phyloP scores from a whole-genome alignment of 1,284 basidiomycete species.

The Pterula multifida region DNA sequence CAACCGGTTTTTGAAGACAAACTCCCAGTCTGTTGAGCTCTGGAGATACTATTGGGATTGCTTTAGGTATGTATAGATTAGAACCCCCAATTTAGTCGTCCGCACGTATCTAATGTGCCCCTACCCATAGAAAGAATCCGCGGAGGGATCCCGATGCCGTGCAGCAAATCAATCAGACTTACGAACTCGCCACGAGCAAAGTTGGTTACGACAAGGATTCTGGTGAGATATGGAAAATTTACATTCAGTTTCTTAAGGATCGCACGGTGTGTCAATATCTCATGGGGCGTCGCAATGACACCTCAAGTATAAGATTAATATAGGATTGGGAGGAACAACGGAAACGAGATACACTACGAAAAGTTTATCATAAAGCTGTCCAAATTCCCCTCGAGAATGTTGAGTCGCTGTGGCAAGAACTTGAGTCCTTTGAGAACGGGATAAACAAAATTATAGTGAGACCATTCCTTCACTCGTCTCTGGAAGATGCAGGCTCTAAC shows the following conservation, averaged over 20 bases:
- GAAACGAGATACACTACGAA: constrained; percentile 88
- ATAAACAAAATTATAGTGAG: constrained; percentile 74
- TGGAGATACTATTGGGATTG: constrained; percentile 83
- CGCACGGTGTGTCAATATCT: constrained; percentile 47
- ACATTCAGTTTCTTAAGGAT: constrained; percentile 77
- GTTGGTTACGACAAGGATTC: constrained; percentile 81
- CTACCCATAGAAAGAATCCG: neutral
- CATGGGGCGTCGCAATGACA: constrained; percentile 3
- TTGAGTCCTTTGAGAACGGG: constrained; percentile 86
- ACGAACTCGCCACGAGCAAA: constrained; percentile 87
- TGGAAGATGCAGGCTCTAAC: too few species aligned
- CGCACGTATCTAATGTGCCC: constrained; percentile 4
- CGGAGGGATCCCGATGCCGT: constrained; percentile 11
- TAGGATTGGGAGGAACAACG: constrained; percentile 91
- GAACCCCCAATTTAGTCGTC: neutral
- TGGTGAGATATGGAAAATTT: constrained; percentile 64
- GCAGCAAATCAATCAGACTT: constrained; percentile 20
- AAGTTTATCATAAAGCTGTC: constrained; percentile 88
- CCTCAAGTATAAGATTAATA: constrained; percentile 39
- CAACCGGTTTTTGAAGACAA: constrained; percentile 64
- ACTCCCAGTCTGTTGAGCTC: constrained; percentile 73
- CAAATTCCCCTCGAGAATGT: constrained; percentile 91
- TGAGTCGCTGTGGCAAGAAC: constrained; percentile 90
- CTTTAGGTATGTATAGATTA: constrained; percentile 45
- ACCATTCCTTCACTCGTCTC: constrained; percentile 8